phyloP scores from a whole-genome alignment of 1,139 yeast genomes.

The Debaryomycetaceae sp. region DNA sequence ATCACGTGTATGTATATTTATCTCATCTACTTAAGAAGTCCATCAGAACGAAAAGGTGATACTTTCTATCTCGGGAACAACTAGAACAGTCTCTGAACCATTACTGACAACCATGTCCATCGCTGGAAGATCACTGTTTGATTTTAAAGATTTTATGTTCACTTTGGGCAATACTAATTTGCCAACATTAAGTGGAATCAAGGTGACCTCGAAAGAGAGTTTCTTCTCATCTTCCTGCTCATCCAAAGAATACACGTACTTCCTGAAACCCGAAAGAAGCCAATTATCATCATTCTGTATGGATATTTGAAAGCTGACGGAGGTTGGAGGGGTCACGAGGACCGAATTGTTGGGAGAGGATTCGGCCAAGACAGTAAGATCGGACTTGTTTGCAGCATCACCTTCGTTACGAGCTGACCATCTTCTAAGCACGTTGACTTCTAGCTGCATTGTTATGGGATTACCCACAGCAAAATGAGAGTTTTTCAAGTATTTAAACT shows the following conservation, averaged over 20 bases:
- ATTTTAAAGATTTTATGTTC: slow-evolving; percentile 34
- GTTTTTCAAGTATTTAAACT: slow-evolving; percentile 36
- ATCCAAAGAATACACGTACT: slow-evolving; percentile 41
- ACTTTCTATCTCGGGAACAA: slow-evolving; percentile 68
- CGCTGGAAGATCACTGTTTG: slow-evolving; percentile 27
- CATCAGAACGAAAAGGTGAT: slow-evolving; percentile 55
- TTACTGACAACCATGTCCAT: slow-evolving; percentile 66
- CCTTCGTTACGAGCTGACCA: slow-evolving; percentile 32
- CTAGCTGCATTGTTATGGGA: slow-evolving; percentile 47
- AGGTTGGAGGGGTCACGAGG: not conserved
- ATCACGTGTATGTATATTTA: not conserved
- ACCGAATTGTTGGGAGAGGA: slow-evolving; percentile 20
- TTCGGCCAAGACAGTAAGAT: slow-evolving; percentile 20
- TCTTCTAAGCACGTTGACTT: slow-evolving; percentile 39
- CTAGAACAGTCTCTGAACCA: slow-evolving; percentile 63
- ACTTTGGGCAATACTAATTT: slow-evolving; percentile 65
- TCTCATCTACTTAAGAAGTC: not conserved
- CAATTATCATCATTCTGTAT: slow-evolving; percentile 49
- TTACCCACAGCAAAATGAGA: slow-evolving; percentile 59
- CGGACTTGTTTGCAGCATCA: slow-evolving; percentile 6
- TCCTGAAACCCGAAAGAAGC: slow-evolving; percentile 66
- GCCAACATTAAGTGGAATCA: slow-evolving; percentile 78
- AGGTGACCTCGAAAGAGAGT: slow-evolving; percentile 34
- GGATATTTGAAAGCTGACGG: slow-evolving; percentile 21
- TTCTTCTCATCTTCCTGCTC: slow-evolving; percentile 11